A percentile compares a stretch with the other conserved stretches of the same genome.
Evolutionary conservation across 495 filamentous ascomycete species (phyloP).

Genomic region (Penicillium canariense): DNA sequence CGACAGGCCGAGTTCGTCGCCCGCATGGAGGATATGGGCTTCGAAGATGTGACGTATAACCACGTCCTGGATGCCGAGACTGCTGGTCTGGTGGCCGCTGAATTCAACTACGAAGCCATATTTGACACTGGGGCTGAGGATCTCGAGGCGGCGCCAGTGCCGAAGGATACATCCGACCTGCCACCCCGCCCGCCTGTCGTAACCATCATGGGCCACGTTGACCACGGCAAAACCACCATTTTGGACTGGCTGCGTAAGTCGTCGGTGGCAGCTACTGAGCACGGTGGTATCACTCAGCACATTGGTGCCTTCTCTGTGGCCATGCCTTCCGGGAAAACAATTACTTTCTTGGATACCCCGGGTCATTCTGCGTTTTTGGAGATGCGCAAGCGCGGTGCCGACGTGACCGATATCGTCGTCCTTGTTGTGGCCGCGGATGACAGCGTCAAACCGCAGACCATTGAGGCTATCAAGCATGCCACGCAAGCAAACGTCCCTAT

Average conservation of each 20-base stretch:
- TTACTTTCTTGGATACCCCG: conserved; percentile 97
- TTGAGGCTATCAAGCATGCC: conserved; percentile 95
- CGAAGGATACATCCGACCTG: conserved; percentile 67
- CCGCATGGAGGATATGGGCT: conserved; percentile 73
- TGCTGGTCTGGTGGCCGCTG: conserved; percentile 83
- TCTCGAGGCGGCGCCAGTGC: conserved; percentile 63
- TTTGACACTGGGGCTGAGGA: conserved; percentile 70
- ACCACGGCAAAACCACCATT: conserved; percentile 97
- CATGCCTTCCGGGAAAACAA: conserved; percentile 78
- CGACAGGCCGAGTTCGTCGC: conserved; percentile 66
- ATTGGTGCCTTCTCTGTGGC: conserved; percentile 97
- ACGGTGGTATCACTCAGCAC: conserved; percentile 97
- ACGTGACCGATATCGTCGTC: conserved; percentile 95
- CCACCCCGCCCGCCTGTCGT: conserved; percentile 87
- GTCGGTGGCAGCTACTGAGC: conserved; percentile 83
- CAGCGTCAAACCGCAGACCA: conserved; percentile 93
- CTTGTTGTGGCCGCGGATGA: conserved; percentile 97
- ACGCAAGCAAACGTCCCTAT: conserved; percentile 88
- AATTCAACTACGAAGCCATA: conserved; percentile 90
- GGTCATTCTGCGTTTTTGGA: conserved; percentile 93
- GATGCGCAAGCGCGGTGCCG: conserved; percentile 94
- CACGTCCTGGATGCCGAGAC: conserved; percentile 88
- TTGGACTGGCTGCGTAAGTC: conserved; percentile 93
- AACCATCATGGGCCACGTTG: conserved; percentile 99
- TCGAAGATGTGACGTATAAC: conserved; percentile 73